These are phyloP conservation scores for Salisapilia sapeloensis DNA, from an alignment of 352 stramenopile species.

Conservation along the genomic window DNA sequence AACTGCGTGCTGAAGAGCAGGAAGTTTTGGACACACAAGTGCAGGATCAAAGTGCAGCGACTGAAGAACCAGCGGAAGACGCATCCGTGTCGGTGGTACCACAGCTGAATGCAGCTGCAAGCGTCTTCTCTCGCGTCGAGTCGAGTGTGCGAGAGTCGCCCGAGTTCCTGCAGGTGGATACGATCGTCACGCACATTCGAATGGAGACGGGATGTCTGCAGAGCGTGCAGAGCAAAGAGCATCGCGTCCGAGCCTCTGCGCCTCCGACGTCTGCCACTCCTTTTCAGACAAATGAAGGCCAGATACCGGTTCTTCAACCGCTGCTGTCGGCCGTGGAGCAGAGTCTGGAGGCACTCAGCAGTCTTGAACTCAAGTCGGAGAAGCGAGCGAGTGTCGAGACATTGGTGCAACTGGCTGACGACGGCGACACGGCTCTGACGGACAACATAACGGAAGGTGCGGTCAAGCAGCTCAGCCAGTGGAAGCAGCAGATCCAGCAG, in stretches of 20 bases:
- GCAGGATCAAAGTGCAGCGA: background rate
- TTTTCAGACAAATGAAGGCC: background rate
- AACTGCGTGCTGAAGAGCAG: slow-evolving; percentile 1
- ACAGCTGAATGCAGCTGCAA: no score
- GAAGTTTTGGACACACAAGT: background rate
- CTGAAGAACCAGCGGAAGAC: background rate
- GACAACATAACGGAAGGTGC: slow-evolving; percentile 33
- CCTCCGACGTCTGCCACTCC: background rate
- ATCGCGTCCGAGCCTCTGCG: slow-evolving; percentile 8
- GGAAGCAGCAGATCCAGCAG: slow-evolving; percentile 40
- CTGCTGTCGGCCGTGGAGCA: slow-evolving; percentile 44
- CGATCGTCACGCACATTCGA: slow-evolving; percentile 48
- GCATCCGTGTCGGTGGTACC: no score
- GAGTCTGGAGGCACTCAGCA: slow-evolving; percentile 38
- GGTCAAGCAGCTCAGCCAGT: slow-evolving; percentile 52
- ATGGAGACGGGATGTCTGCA: slow-evolving; percentile 57
- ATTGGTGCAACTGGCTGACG: slow-evolving; percentile 18
- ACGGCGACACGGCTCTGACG: slow-evolving; percentile 7
- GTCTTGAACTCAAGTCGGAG: slow-evolving; percentile 50
- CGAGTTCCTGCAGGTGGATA: slow-evolving; percentile 13
- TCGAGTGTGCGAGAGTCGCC: slow-evolving; percentile 1
- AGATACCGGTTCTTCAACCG: slow-evolving; percentile 31
- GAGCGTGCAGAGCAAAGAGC: slow-evolving; percentile 11
- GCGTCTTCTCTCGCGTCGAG: no score
- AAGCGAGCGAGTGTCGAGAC: slow-evolving; percentile 39